These are phyloP conservation scores for Ganoderma meredithae DNA, from an alignment of 1,284 basidiomycete genomes.

Conservation along the genomic window DNA sequence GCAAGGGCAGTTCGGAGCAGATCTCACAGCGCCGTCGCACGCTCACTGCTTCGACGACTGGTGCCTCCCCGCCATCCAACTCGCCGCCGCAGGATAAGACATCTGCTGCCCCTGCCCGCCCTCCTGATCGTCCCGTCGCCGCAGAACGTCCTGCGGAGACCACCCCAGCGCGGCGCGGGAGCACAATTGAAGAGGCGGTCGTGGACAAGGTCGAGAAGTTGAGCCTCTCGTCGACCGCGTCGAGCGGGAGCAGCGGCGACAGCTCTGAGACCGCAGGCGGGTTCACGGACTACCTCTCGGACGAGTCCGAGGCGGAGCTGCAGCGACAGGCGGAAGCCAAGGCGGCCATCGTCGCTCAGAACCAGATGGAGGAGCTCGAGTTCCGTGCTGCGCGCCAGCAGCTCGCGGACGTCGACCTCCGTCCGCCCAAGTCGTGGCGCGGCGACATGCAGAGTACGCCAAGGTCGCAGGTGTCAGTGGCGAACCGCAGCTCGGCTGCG, in stretches of 20 bases:
- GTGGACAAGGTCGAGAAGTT: constrained; percentile 49
- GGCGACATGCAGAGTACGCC: constrained; percentile 38
- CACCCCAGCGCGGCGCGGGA: constrained; percentile 31
- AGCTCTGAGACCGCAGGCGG: constrained; percentile 79
- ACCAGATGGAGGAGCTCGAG: constrained; percentile 78
- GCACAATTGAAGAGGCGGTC: constrained; percentile 47
- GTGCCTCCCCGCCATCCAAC: constrained; percentile 9
- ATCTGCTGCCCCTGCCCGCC: constrained; percentile 19
- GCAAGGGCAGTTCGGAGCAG: constrained; percentile 37
- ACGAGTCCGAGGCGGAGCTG: constrained; percentile 83
- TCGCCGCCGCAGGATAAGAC: constrained; percentile 4
- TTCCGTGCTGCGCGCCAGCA: constrained; percentile 80
- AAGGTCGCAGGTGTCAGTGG: constrained; percentile 37
- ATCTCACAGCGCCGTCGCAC: constrained; percentile 41
- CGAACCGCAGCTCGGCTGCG: constrained; percentile 25
- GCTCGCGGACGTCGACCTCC: constrained; percentile 73
- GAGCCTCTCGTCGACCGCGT: constrained; percentile 50
- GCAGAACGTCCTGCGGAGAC: constrained; percentile 25
- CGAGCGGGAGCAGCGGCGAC: constrained; percentile 61
- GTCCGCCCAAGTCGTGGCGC: constrained; percentile 78
- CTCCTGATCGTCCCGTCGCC: constrained; percentile 19
- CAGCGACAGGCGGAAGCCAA: constrained; percentile 82
- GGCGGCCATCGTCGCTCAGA: constrained; percentile 78
- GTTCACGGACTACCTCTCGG: constrained; percentile 85
- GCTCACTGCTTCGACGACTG: constrained; percentile 34